Percentiles rank a stretch among this genome's conserved stretches.
Evolutionary conservation across 2,329 filamentous ascomycete species (phyloP).

Genomic region (Aspergillus piperis): DNA sequence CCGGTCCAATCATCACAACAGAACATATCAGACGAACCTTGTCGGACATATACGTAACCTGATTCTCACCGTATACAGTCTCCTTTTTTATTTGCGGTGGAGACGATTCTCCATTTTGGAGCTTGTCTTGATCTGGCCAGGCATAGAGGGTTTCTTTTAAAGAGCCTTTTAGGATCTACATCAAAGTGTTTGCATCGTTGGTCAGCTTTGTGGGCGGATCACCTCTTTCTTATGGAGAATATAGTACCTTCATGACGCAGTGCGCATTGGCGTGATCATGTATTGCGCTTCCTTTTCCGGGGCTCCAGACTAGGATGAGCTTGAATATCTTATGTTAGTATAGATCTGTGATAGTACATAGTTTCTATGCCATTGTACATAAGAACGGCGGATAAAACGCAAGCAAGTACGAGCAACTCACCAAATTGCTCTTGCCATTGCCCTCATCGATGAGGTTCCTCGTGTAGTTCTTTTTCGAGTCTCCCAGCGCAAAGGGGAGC

Average conservation of each 20-base stretch:
- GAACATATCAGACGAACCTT: constrained; percentile 42
- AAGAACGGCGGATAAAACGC: too few relatives aligned
- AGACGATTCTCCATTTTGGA: constrained; percentile 48
- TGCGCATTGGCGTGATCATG: constrained; percentile 89
- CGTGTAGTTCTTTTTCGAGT: constrained; percentile 72
- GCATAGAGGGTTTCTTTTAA: constrained; percentile 80
- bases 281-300: constrained; percentile 78
- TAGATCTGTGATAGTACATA: too few relatives aligned
- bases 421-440: constrained; percentile 77
- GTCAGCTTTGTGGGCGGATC: background rate
- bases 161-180: constrained; percentile 70
- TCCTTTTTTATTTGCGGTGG: constrained; percentile 67
- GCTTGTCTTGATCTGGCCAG: constrained; percentile 60
- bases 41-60: constrained; percentile 90
- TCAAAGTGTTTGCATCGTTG: too few relatives aligned
- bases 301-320: constrained; percentile 87
- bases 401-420: constrained; percentile 40
- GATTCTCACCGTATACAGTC: constrained; percentile 67
- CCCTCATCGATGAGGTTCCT: constrained; percentile 87
- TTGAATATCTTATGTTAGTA: constrained; percentile 38
- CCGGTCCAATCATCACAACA: too few relatives aligned
- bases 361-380: too few relatives aligned
- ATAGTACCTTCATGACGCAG: constrained; percentile 75
- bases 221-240: background rate
- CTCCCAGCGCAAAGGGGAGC: constrained; percentile 72